Evolutionary conservation across 1,139 yeast genomes (phyloP).

Genomic region (Chernovozyma aurita): DNA sequence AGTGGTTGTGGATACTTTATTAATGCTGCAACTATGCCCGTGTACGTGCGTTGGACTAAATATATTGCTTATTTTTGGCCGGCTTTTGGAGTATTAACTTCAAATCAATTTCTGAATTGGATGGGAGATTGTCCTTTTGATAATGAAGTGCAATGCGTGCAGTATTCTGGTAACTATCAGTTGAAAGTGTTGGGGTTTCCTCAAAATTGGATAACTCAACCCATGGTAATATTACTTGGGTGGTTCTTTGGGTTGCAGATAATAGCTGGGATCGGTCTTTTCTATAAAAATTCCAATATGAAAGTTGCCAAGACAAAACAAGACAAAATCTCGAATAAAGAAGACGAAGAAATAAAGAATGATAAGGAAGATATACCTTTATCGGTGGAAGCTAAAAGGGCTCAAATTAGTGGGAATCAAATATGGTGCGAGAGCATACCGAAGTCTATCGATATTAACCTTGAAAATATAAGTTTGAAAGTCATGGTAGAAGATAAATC

Average conservation of each 20-base stretch:
- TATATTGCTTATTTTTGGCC: conserved; percentile 76
- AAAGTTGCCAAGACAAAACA: conserved; percentile 43
- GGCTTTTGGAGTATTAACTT: conserved; percentile 62
- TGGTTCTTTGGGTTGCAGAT: conserved; percentile 57
- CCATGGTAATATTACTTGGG: conserved; percentile 56
- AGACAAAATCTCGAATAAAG: conserved; percentile 31
- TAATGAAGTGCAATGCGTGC: conserved; percentile 23
- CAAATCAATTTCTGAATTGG: conserved; percentile 63
- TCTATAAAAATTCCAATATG: conserved; percentile 49
- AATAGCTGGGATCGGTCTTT: conserved; percentile 43
- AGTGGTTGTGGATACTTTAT: conserved; percentile 82
- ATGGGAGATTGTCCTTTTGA: conserved; percentile 53
- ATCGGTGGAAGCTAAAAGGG: background rate
- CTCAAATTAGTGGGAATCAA: conserved; percentile 2
- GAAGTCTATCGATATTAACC: conserved; percentile 14
- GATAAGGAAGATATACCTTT: conserved; percentile 4
- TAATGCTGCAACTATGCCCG: conserved; percentile 72
- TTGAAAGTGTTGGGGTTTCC: conserved; percentile 60
- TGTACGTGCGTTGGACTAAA: conserved; percentile 80
- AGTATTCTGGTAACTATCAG: conserved; percentile 52
- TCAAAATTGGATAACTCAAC: conserved; percentile 60
- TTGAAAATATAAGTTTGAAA: conserved; percentile 18
- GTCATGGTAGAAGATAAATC: conserved; percentile 11
- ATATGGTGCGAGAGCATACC: conserved; percentile 2
- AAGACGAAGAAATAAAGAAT: conserved; percentile 17